Conservation (phyloP, 495 filamentous ascomycete genomes). For the Polyplosphaeria fusca region DNA sequence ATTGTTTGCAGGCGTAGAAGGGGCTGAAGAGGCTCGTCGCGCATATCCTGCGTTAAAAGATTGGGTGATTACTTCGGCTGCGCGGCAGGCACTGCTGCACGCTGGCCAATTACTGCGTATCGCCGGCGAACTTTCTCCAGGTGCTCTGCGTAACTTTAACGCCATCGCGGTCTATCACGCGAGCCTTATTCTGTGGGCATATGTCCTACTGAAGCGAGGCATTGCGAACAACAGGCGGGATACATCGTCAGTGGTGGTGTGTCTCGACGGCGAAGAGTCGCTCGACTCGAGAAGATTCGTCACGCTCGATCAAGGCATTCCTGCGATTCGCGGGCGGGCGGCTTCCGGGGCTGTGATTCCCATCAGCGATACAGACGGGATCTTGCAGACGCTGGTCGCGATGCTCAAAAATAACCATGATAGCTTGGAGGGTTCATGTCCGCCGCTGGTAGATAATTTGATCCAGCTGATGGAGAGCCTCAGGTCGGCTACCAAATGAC, state of each 20-base stretch:
- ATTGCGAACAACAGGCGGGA: conserved; percentile 12
- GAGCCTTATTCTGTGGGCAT: conserved; percentile 59
- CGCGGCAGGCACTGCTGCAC: conserved; percentile 59
- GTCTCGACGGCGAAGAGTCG: conserved; percentile 50
- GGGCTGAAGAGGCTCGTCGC: conserved; percentile 56
- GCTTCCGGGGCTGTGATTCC: conserved; percentile 18
- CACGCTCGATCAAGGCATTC: conserved; percentile 45
- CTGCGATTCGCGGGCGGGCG: conserved; percentile 42
- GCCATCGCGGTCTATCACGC: conserved; percentile 61
- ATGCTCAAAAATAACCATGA: conserved; percentile 49
- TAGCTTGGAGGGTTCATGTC: conserved; percentile 35
- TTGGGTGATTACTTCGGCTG: conserved; percentile 53
- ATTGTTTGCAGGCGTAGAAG: conserved; percentile 61
- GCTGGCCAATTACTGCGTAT: conserved; percentile 60
- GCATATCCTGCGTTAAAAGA: conserved; percentile 52
- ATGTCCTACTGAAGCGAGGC: conserved; percentile 45
- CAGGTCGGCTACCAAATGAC: background rate
- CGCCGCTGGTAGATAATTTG: conserved; percentile 55
- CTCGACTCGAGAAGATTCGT: conserved; percentile 49
- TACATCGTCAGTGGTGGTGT: conserved; percentile 31
- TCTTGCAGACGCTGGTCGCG: conserved; percentile 49
- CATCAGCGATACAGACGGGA: conserved; percentile 45
- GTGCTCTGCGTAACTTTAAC: conserved; percentile 55
- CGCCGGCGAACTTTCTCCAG: conserved; percentile 48
- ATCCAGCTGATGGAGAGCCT: conserved; percentile 51